These are phyloP conservation scores for Apiospora kogelbergensis DNA, from an alignment of 2,329 filamentous ascomycete genomes.

Conservation along the genomic window DNA sequence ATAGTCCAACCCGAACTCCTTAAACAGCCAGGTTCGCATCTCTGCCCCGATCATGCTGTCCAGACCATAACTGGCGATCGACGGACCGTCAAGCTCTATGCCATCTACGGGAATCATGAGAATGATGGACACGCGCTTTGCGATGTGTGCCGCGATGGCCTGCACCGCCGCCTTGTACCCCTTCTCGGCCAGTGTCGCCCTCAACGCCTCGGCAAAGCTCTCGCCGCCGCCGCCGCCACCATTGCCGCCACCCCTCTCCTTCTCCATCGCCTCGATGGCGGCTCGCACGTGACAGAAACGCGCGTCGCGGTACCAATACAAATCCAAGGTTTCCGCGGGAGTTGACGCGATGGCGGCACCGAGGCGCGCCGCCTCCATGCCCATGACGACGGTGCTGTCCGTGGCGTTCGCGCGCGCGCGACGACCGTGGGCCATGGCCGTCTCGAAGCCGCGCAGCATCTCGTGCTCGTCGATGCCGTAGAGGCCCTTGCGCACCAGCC, in stretches of 20 bases:
- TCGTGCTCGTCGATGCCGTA: constrained; percentile 32
- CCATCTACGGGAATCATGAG: constrained; percentile 22
- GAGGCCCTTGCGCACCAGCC: constrained; percentile 26
- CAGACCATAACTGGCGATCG: constrained; percentile 33
- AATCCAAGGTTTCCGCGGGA: constrained; percentile 14
- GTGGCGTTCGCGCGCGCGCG: too few relatives aligned
- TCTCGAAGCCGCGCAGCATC: constrained; percentile 24
- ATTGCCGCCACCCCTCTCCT: constrained; percentile 1
- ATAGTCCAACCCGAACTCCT: too few relatives aligned
- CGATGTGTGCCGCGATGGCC: constrained; percentile 18
- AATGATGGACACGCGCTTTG: constrained; percentile 21
- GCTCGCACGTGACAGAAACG: constrained; percentile 22
- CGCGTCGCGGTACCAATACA: constrained; percentile 30
- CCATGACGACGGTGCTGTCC: constrained; percentile 18
- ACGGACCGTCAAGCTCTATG: constrained; percentile 20
- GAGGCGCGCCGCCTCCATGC: constrained; percentile 22
- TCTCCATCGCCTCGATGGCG: constrained; percentile 15
- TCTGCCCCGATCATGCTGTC: constrained; percentile 39
- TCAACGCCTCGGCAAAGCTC: constrained; percentile 16
- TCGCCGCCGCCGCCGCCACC: constrained; percentile 13
- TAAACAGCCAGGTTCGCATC: too few relatives aligned
- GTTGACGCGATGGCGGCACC: constrained; percentile 17
- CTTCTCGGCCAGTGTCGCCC: constrained; percentile 13
- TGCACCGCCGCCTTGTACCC: constrained; percentile 9
- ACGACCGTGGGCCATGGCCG: too few relatives aligned